A percentile compares a stretch with the other conserved stretches of the same genome.
These are phyloP conservation scores for Cubamyces lactineus DNA, from an alignment of 768 basidiomycete species.

Conservation along the genomic window DNA sequence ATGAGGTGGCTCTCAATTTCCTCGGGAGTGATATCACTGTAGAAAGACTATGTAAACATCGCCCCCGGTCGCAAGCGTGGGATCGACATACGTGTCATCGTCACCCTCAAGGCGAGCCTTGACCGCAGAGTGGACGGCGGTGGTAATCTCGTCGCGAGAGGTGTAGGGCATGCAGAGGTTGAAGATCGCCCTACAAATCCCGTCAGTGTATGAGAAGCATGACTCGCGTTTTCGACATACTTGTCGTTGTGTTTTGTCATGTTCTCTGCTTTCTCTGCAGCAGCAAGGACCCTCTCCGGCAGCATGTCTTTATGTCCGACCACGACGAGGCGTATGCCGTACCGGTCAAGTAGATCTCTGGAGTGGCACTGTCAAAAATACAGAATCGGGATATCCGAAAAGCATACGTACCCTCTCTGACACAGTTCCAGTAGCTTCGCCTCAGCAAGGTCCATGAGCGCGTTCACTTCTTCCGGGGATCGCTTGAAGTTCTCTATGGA, in stretches of 20 bases:
- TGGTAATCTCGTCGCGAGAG: slow-evolving; percentile 88
- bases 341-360: slow-evolving; percentile 78
- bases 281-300: slow-evolving; percentile 72
- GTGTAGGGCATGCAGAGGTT: slow-evolving; percentile 95
- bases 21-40: slow-evolving; percentile 62
- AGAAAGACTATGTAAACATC: not conserved
- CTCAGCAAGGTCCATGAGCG: slow-evolving; percentile 85
- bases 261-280: slow-evolving; percentile 70
- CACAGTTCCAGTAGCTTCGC: slow-evolving; percentile 78
- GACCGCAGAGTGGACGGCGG: slow-evolving; percentile 64
- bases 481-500: slow-evolving; percentile 97
- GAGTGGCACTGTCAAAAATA: not conserved
- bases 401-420: slow-evolving; percentile 67
- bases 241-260: slow-evolving; percentile 74
- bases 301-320: slow-evolving; percentile 78
- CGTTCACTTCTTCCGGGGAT: slow-evolving; percentile 80
- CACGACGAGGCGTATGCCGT: slow-evolving; percentile 85
- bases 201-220: not conserved
- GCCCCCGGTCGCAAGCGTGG: not conserved
- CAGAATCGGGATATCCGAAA: not conserved
- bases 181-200: slow-evolving; percentile 68
- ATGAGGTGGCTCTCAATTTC: slow-evolving; percentile 70
- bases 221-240: slow-evolving; percentile 43
- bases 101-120: slow-evolving; percentile 42
- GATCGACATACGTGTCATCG: slow-evolving; percentile 7